Conservation (phyloP, 140 eudicot species). For the Ambrosia hybrid region DNA sequence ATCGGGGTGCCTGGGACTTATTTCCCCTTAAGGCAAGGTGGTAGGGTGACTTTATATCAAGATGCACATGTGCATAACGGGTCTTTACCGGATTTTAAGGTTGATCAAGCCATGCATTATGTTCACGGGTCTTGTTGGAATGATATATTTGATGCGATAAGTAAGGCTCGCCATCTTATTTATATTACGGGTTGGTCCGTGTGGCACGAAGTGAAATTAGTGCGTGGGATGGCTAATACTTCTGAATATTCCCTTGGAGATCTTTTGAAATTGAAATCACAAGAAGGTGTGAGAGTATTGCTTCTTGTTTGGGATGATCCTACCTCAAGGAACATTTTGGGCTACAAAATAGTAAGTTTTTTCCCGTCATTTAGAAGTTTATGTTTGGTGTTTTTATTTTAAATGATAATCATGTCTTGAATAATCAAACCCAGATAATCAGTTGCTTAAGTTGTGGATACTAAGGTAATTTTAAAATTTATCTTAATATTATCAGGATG, state of each 20-base stretch:
- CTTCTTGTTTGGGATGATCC: conserved; percentile 37
- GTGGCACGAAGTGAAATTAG: conserved; percentile 85
- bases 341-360: conserved; percentile 78
- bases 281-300: conserved; percentile 95
- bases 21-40: conserved; percentile 89
- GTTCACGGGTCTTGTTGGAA: conserved; percentile 92
- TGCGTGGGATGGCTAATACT: conserved; percentile 50
- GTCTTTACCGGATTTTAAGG: conserved; percentile 62
- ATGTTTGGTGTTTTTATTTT: background rate
- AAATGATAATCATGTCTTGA: background rate
- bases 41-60: conserved; percentile 83
- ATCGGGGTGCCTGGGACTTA: conserved; percentile 79
- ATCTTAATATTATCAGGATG: conserved; percentile 57
- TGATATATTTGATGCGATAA: conserved; percentile 85
- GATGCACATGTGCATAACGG: conserved; percentile 90
- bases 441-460: conserved; percentile 8
- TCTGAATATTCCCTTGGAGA: conserved; percentile 70
- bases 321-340: conserved; percentile 43
- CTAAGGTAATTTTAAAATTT: background rate
- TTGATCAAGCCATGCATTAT: conserved; percentile 67
- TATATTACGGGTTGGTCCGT: conserved; percentile 98
- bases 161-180: conserved; percentile 75
- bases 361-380: background rate
- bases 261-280: conserved; percentile 88
- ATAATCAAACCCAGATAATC: background rate